These are phyloP conservation scores for Cryptococcus maquisensis DNA, from an alignment of 1,284 basidiomycete species.

Conservation along the genomic window DNA sequence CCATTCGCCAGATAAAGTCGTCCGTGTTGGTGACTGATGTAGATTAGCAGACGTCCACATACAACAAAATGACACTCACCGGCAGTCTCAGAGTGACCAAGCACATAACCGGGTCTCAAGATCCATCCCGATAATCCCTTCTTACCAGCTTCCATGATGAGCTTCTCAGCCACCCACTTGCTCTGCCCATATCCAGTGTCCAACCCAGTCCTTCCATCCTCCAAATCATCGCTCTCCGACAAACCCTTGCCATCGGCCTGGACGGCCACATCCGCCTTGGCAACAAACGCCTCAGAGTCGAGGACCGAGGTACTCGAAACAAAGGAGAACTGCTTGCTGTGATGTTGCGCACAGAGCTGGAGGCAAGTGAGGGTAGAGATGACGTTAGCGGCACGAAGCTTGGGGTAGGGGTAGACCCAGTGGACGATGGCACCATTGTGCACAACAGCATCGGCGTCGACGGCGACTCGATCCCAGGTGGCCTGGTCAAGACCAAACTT, in stretches of 20 bases:
- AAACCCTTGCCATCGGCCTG: slow-evolving; percentile 61
- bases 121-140: slow-evolving; percentile 85
- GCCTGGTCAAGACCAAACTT: slow-evolving; percentile 68
- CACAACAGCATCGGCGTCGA: slow-evolving; percentile 77
- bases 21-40: slow-evolving; percentile 90
- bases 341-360: slow-evolving; percentile 67
- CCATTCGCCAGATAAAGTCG: slow-evolving; percentile 96
- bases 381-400: slow-evolving; percentile 86
- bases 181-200: slow-evolving; percentile 94
- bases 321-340: slow-evolving; percentile 81
- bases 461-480: slow-evolving; percentile 65
- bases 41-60: not conserved
- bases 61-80: slow-evolving; percentile 54
- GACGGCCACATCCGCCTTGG: slow-evolving; percentile 69
- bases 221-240: slow-evolving; percentile 84
- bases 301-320: slow-evolving; percentile 92
- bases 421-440: slow-evolving; percentile 98
- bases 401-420: slow-evolving; percentile 98
- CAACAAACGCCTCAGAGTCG: slow-evolving; percentile 85
- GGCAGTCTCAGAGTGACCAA: slow-evolving; percentile 83
- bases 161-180: slow-evolving; percentile 97
- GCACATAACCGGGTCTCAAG: slow-evolving; percentile 90
- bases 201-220: slow-evolving; percentile 70
- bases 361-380: slow-evolving; percentile 79
- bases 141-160: slow-evolving; percentile 83